Base-by-base conservation (phyloP, 2,329 filamentous ascomycete species). In the Byssochlamys sp. region DNA sequence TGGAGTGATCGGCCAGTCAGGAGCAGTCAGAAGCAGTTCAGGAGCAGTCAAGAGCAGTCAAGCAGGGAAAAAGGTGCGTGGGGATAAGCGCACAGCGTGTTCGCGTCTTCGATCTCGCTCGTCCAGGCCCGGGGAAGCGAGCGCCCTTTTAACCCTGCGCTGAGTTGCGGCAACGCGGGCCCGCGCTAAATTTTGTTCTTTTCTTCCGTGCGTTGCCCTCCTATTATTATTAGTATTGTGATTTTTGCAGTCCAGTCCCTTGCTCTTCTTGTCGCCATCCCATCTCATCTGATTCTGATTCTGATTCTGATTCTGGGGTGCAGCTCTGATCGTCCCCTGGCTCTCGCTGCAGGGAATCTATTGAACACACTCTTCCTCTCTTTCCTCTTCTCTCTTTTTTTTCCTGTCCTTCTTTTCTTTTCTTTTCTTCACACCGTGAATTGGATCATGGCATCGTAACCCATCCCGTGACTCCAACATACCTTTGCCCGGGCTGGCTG, bases 131-230 rank as follows among this genome's bases (percentile, higher is more conserved):
- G 57, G 60, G 57, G 66, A 62, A 60, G 62, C 59, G 57, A 64
- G 64, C 50, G 57, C 70, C 70, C 68, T 72, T 71, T 73, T 73
- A 73, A 72, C 66, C 66, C 65, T 67, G 65, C 62, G 63, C 61
- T 45, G 57, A 29, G 54, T 63, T 54, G 26, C 27, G 27, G 55
- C 55, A n/a, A 51, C 49, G 45, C 59, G 48, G 51, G 45, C 57
- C 28, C 57, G 45, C 63, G 58, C 63, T 62, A 65, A 65, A 62
- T 64, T 57, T 65, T 58, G 56, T 45, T 25, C 55, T 56, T 57
- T 57, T 54, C 35, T 45, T 54, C 39, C 39, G 39, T 45, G 39
- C 39, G 39, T 59, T 53, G 12, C 45, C 26, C 45, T 31, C 49
- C 39, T 45, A n/a, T n/a, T 57, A n/a, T 53, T 49, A 11, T 58